Conservation (phyloP, 768 basidiomycete species). For the Suillus placidus region DNA sequence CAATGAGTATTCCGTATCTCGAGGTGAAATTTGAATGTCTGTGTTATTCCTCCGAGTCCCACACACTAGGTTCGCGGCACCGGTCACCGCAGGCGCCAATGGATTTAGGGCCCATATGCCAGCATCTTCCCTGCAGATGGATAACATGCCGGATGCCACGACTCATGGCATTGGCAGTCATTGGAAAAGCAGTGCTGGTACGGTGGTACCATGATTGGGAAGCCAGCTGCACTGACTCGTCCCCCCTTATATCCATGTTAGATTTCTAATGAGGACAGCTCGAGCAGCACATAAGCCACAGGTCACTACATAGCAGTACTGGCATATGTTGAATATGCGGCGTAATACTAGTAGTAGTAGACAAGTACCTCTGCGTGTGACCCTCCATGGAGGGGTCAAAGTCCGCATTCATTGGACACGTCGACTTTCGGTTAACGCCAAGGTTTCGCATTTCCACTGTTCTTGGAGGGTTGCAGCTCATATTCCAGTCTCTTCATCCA, state of each 20-base stretch:
- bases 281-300: background rate
- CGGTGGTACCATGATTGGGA: too few relatives aligned
- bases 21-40: constrained; percentile 1
- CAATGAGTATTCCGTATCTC: constrained; percentile 2
- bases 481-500: background rate
- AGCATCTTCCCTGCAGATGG: background rate
- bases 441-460: constrained; percentile 1
- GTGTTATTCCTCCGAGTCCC: background rate
- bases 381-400: constrained; percentile 3
- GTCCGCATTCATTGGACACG: constrained; percentile 23
- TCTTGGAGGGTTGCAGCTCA: background rate
- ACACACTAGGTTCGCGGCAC: background rate
- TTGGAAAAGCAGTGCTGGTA: background rate
- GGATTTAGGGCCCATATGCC: background rate
- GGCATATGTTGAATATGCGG: background rate
- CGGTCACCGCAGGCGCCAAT: background rate
- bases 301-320: background rate
- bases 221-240: background rate
- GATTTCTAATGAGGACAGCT: background rate
- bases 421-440: constrained; percentile 18
- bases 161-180: background rate
- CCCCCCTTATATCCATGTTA: background rate
- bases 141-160: background rate
- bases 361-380: background rate
- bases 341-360: background rate